Percentiles rank a stretch among this genome's conserved stretches.
These are phyloP conservation scores for Monilinia fructigena DNA, from an alignment of 2,329 filamentous ascomycete species.

Conservation along the genomic window DNA sequence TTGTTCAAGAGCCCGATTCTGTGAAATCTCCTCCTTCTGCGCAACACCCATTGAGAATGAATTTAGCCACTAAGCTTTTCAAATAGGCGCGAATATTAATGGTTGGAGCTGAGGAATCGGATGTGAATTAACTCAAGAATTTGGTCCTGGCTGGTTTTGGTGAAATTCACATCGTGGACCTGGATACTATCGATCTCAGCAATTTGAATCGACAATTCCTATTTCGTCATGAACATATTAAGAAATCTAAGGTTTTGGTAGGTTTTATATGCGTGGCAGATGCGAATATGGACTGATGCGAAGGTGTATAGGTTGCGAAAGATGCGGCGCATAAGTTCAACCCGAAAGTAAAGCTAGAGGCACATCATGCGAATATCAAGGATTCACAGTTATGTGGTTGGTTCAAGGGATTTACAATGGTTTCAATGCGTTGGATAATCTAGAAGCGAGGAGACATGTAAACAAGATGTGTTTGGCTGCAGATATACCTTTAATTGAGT, in stretches of 20 bases:
- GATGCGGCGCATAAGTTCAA: slow-evolving; percentile 91
- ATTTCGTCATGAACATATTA: slow-evolving; percentile 95
- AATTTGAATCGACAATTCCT: slow-evolving; percentile 98
- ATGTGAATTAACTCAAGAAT: slow-evolving; percentile 93
- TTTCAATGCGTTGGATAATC: slow-evolving; percentile 95
- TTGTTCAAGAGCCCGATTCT: slow-evolving; percentile 2
- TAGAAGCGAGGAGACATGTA: slow-evolving; percentile 90
- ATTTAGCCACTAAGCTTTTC: slow-evolving; percentile 40
- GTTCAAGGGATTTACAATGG: slow-evolving; percentile 79
- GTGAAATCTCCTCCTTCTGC: slow-evolving; percentile 20
- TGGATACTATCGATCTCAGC: slow-evolving; percentile 96
- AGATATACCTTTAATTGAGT: slow-evolving; percentile 87
- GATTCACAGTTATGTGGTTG: slow-evolving; percentile 82
- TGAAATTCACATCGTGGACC: slow-evolving; percentile 90
- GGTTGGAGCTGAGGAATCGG: slow-evolving; percentile 95
- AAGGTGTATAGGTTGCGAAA: slow-evolving; percentile 70
- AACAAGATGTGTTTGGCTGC: slow-evolving; percentile 97
- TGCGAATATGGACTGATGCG: slow-evolving; percentile 23
- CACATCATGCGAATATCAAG: slow-evolving; percentile 94
- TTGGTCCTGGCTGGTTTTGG: slow-evolving; percentile 89
- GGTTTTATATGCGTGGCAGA: slow-evolving; percentile 38
- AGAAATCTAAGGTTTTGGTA: slow-evolving; percentile 92
- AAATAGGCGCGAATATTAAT: slow-evolving; percentile 80
- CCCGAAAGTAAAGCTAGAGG: slow-evolving; percentile 78
- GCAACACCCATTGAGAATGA: slow-evolving; percentile 6